Percentiles rank a stretch among this genome's conserved stretches.
Evolutionary conservation across 192 early-diverging fungal species (phyloP).

Genomic region (Backusella macrospora): DNA sequence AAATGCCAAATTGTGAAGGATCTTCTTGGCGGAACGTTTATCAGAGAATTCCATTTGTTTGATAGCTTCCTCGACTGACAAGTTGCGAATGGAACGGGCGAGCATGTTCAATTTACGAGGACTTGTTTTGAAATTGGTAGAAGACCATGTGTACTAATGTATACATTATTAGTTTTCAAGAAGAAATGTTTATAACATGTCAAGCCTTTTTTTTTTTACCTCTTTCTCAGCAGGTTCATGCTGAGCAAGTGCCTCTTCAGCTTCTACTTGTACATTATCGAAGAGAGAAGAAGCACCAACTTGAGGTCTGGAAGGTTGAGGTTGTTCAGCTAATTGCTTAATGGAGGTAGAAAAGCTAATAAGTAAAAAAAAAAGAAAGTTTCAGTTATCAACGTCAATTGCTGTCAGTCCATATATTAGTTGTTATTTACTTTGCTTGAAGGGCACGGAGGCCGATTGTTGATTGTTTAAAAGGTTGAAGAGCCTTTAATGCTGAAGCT

Average conservation of each 20-base stretch:
- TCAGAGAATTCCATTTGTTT: conserved; percentile 77
- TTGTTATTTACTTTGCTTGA: conserved; percentile 11
- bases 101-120: conserved; percentile 74
- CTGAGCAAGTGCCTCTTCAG: conserved; percentile 33
- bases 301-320: conserved; percentile 29
- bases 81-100: conserved; percentile 69
- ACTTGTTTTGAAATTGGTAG: conserved; percentile 69
- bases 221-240: conserved; percentile 55
- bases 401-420: neutral
- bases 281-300: conserved; percentile 46
- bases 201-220: conserved; percentile 25
- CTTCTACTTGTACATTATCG: conserved; percentile 35
- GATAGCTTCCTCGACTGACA: conserved; percentile 72
- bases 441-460: conserved; percentile 9
- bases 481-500: conserved; percentile 31
- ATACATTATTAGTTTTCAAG: neutral
- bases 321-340: conserved; percentile 29
- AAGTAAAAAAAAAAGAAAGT: neutral
- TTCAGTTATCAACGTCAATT: neutral
- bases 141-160: conserved; percentile 56
- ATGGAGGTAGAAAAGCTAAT: conserved; percentile 29
- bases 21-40: conserved; percentile 63
- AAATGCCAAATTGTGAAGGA: conserved; percentile 69
- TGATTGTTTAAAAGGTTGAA: conserved; percentile 25
- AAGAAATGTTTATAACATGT: neutral